Evolutionary conservation across 176 grass and related monocot species (phyloP), one percentile per base, ranked within the genome.

Genomic region (Cocos nucifera): DNA sequence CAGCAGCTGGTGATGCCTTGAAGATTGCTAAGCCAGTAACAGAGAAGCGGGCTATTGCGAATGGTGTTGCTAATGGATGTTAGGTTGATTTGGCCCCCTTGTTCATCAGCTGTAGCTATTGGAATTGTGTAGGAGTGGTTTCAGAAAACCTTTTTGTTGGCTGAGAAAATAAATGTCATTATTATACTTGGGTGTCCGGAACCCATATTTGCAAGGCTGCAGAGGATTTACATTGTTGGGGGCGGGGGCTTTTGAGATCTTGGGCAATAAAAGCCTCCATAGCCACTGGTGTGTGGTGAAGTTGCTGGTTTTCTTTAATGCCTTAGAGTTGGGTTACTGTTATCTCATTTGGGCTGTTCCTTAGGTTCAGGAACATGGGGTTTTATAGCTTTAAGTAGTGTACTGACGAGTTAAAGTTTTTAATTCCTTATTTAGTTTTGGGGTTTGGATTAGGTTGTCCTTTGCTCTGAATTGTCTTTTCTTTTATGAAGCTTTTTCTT

Each of bases 291-390:
- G 65, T 69, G 50, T 27, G 67, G 50, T 12, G 27, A 57, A 17
- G 2, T 25, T 26, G 61, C 64, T 72, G 24, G 66, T 64, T 62
- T 73, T 64, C 56, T 14, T 14, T 57, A 67, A 71, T 78, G 67
- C 15, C 25, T 56, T 72, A 51, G 8, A 77, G 67, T 65, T 59
- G 50, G 76, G 56, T 65, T 63, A 58, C 56, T 54, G 49, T 59
- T 78, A 64, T 63, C 3, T 49, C 24, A 54, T 58, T 69, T 69
- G 18, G 22, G 28, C 58, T 50, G 75, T 56, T 78, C 27, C 32
- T 58, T 71, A 71, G 75, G 49, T 58, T 67, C 30, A 73, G 50
- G 75, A 65, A 58, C 59, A 57, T 78, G 65, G 57, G 75, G 52
- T 59, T 54, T 71, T 65, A 65, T 78, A 78, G 51, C n/a, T 29